A percentile compares a stretch with the other conserved stretches of the same genome.
phyloP scores from a whole-genome alignment of 169 alveolate genomes.

The Theileria parva region DNA sequence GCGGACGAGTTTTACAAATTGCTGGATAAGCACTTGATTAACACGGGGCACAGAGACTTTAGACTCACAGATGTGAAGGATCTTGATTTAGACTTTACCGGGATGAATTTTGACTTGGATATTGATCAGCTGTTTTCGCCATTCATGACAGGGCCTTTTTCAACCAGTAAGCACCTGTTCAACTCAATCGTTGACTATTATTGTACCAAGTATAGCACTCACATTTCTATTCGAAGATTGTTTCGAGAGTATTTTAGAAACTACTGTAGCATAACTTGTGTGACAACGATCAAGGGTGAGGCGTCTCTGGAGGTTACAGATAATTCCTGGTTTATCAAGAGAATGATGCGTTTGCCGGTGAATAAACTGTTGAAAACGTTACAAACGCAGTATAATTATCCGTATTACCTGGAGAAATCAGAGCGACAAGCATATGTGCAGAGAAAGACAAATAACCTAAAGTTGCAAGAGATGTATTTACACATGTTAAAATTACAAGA shows the following conservation, averaged over 20 bases:
- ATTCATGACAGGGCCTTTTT: conserved; percentile 56
- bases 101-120: conserved; percentile 64
- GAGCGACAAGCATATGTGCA: conserved; percentile 24
- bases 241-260: conserved; percentile 69
- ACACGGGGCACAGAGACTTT: conserved; percentile 26
- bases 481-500: conserved; percentile 69
- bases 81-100: conserved; percentile 9
- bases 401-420: conserved; percentile 16
- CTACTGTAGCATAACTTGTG: conserved; percentile 70
- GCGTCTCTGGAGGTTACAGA: conserved; percentile 66
- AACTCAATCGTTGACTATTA: conserved; percentile 71
- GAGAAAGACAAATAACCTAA: conserved; percentile 20
- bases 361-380: conserved; percentile 19
- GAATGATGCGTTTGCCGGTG: conserved; percentile 69
- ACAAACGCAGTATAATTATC: conserved; percentile 50
- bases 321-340: conserved; percentile 55
- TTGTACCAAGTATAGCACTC: conserved; percentile 65
- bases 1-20: conserved; percentile 39
- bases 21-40: conserved; percentile 37
- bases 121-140: conserved; percentile 71
- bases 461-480: conserved; percentile 55
- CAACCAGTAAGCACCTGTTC: conserved; percentile 65
- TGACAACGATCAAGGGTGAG: conserved; percentile 74
- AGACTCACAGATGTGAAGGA: conserved; percentile 12
- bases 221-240: conserved; percentile 67